Evolutionary conservation across 2,329 filamentous ascomycete species (phyloP).

Genomic region (Fusarium xylarioides): DNA sequence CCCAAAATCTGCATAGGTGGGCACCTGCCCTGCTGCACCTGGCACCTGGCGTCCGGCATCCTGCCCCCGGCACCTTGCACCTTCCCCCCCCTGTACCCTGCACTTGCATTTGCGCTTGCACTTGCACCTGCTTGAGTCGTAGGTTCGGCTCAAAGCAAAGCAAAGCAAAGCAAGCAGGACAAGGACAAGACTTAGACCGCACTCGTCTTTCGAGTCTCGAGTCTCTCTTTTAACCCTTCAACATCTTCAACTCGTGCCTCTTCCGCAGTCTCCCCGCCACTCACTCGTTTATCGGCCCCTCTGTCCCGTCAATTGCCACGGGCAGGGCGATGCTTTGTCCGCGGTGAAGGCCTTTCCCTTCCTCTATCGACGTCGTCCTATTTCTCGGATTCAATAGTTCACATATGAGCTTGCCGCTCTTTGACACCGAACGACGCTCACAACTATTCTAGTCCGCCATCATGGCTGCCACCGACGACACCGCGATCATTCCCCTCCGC

Average conservation of each 20-base stretch:
- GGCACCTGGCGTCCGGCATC: slow-evolving; percentile 37
- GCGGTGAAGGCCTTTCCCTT: slow-evolving; percentile 46
- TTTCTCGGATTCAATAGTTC: slow-evolving; percentile 28
- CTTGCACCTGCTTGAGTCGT: slow-evolving; percentile 40
- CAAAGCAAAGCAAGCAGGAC: slow-evolving; percentile 20
- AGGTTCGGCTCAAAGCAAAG: slow-evolving; percentile 35
- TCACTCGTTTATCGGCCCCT: slow-evolving; percentile 38
- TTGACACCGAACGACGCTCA: slow-evolving; percentile 38
- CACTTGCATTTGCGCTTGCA: slow-evolving; percentile 26
- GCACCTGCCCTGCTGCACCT: slow-evolving; percentile 38
- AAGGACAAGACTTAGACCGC: slow-evolving; percentile 41
- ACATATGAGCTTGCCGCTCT: slow-evolving; percentile 37
- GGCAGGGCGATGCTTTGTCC: slow-evolving; percentile 51
- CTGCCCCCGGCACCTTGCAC: slow-evolving; percentile 36
- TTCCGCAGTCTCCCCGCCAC: slow-evolving; percentile 35
- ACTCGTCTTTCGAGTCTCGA: slow-evolving; percentile 42
- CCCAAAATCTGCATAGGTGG: slow-evolving; percentile 33
- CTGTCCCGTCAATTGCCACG: slow-evolving; percentile 47
- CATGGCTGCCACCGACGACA: slow-evolving; percentile 47
- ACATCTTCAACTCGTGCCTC: slow-evolving; percentile 41
- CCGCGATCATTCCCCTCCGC: slow-evolving; percentile 40
- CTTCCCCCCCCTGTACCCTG: slow-evolving; percentile 29
- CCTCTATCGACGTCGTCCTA: slow-evolving; percentile 28
- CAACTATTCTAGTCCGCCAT: slow-evolving; percentile 46
- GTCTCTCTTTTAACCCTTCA: slow-evolving; percentile 41